Evolutionary conservation across 176 grass and related monocot species (phyloP).

Genomic region (Oryza glaberrima): DNA sequence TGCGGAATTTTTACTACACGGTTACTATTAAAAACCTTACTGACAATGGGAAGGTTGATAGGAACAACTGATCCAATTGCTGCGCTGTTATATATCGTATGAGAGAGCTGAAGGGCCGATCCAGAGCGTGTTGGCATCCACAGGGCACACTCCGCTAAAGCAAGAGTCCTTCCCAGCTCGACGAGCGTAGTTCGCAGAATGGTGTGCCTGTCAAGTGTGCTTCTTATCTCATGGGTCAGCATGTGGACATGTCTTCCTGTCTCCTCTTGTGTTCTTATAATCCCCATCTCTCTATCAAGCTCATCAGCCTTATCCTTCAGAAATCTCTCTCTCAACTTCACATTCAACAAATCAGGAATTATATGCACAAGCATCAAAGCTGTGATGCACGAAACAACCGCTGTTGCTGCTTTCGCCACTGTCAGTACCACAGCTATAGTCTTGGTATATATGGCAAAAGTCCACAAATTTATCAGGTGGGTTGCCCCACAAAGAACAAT

Average conservation of each 20-base stretch:
- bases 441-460: conserved; percentile 63
- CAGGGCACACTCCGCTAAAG: conserved; percentile 73
- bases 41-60: conserved; percentile 61
- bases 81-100: conserved; percentile 54
- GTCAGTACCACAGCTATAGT: conserved; percentile 68
- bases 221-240: conserved; percentile 94
- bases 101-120: conserved; percentile 68
- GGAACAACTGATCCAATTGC: conserved; percentile 51
- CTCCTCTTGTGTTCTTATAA: conserved; percentile 78
- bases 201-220: conserved; percentile 83
- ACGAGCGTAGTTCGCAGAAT: conserved; percentile 86
- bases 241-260: conserved; percentile 82
- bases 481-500: conserved; percentile 90
- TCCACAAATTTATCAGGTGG: conserved; percentile 85
- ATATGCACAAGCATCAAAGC: conserved; percentile 87
- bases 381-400: conserved; percentile 83
- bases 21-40: conserved; percentile 63
- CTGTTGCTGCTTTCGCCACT: conserved; percentile 62
- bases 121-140: conserved; percentile 80
- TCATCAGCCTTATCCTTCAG: conserved; percentile 75
- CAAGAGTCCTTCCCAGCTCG: conserved; percentile 71
- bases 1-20: conserved; percentile 55
- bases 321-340: conserved; percentile 78
- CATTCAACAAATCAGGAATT: conserved; percentile 80
- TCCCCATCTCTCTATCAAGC: conserved; percentile 84